phyloP scores from a whole-genome alignment of 306 rosid species.

The Cucumis hystrix region DNA sequence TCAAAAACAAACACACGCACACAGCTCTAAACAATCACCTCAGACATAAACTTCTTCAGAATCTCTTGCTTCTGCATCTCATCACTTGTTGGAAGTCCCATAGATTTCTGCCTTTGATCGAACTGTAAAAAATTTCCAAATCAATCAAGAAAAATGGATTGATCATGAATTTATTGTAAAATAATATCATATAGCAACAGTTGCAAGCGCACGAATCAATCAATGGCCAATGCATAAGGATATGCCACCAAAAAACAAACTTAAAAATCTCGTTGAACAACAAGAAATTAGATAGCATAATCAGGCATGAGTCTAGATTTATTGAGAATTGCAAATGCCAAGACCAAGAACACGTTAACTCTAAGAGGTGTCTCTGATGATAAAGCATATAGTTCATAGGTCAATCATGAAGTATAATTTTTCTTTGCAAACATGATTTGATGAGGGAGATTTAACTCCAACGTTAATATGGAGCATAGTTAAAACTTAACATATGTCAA shows the following conservation, averaged over 20 bases:
- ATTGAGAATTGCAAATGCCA: not conserved
- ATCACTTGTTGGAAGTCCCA: conserved; percentile 89
- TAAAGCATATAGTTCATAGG: not conserved
- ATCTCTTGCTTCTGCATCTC: conserved; percentile 72
- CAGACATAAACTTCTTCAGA: conserved; percentile 74
- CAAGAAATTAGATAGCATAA: not conserved
- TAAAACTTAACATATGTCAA: not conserved
- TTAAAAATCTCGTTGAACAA: not conserved
- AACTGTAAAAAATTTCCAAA: conserved; percentile 30
- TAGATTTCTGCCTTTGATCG: conserved; percentile 82
- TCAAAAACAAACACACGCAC: not conserved
- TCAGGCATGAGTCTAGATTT: not conserved
- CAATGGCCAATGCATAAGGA: not conserved
- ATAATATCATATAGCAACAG: not conserved
- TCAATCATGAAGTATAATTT: not conserved
- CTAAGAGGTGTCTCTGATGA: not conserved
- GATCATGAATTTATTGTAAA: not conserved
- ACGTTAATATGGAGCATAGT: not conserved
- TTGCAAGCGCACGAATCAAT: not conserved
- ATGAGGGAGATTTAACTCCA: not conserved
- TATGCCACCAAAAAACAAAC: not conserved
- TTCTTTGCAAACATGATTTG: not conserved
- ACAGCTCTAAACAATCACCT: conserved; percentile 26
- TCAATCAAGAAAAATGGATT: not conserved
- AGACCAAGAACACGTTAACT: not conserved